Percentiles rank a stretch among this genome's conserved stretches.
These are phyloP conservation scores for Triadica sebifera DNA, from an alignment of 345 rosid genomes.

Conservation along the genomic window DNA sequence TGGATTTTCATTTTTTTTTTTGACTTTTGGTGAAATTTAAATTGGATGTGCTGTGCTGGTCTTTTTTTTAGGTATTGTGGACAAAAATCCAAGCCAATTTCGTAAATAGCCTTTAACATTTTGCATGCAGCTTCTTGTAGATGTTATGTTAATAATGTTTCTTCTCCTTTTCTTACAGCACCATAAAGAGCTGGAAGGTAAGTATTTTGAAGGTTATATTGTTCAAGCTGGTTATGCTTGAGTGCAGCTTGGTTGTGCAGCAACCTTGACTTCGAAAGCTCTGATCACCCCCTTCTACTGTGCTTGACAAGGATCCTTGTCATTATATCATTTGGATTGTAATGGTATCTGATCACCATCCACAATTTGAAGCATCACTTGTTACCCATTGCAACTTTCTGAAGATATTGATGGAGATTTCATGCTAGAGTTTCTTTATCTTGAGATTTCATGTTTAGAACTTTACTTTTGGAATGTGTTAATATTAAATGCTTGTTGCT, in stretches of 20 bases:
- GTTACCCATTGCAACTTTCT: not conserved
- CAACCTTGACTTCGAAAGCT: not conserved
- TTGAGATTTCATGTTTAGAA: too few species aligned
- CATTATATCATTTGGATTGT: constrained; percentile 5
- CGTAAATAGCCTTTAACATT: too few species aligned
- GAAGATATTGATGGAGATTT: too few species aligned
- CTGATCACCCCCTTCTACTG: not conserved
- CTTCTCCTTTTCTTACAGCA: constrained; percentile 11
- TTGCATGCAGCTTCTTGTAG: too few species aligned
- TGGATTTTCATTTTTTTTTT: too few species aligned
- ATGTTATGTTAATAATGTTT: too few species aligned
- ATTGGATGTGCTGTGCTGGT: too few species aligned
- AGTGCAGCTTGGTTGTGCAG: constrained; percentile 7
- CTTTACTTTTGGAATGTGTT: too few species aligned
- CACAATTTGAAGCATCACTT: not conserved
- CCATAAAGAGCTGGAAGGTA: constrained; percentile 4
- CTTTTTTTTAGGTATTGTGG: too few species aligned
- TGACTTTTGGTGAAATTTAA: too few species aligned
- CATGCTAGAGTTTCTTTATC: too few species aligned
- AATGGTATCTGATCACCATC: constrained; percentile 2
- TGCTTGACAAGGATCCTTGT: constrained; percentile 7
- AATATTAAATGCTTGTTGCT: not conserved
- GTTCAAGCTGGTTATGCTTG: constrained; percentile 2
- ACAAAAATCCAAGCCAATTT: too few species aligned
- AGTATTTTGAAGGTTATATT: not conserved